Conservation (phyloP, 306 rosid genomes). For the Dryas drummondii region DNA sequence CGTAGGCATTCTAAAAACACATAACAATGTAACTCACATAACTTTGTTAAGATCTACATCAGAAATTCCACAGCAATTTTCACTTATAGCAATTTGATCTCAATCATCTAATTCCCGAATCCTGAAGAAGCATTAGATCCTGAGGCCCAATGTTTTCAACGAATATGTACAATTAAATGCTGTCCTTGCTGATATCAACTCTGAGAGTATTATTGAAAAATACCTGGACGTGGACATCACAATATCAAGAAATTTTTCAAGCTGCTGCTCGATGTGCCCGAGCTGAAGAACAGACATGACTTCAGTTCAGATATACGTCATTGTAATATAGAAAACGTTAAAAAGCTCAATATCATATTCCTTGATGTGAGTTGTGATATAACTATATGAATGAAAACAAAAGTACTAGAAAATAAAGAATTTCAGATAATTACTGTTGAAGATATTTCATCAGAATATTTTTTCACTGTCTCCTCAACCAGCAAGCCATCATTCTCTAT, state of each 20-base stretch:
- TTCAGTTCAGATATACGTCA: conserved; percentile 13
- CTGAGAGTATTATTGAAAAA: conserved; percentile 6
- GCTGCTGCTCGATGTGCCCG: conserved; percentile 69
- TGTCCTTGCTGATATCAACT: background rate
- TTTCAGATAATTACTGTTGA: conserved; percentile 52
- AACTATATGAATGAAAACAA: background rate
- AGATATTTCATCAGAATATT: conserved; percentile 53
- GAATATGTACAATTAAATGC: background rate
- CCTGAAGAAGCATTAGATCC: background rate
- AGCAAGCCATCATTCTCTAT: conserved; percentile 44
- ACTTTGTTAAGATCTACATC: background rate
- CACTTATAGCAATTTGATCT: background rate
- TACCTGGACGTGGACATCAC: conserved; percentile 70
- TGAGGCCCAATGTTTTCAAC: background rate
- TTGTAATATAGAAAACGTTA: background rate
- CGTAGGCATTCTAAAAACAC: no score
- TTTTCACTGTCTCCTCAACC: conserved; percentile 52
- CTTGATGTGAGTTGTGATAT: background rate
- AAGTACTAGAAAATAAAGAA: background rate
- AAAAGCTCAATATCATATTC: background rate
- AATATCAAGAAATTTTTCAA: conserved; percentile 68
- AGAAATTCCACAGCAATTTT: background rate
- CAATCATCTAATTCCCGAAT: no score
- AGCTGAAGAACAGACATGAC: conserved; percentile 49
- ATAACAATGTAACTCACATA: no score